A percentile compares a stretch with the other conserved stretches of the same genome.
Evolutionary conservation across 768 basidiomycete species (phyloP).

Genomic region (Tylopilus plumbeoviolaceoides): DNA sequence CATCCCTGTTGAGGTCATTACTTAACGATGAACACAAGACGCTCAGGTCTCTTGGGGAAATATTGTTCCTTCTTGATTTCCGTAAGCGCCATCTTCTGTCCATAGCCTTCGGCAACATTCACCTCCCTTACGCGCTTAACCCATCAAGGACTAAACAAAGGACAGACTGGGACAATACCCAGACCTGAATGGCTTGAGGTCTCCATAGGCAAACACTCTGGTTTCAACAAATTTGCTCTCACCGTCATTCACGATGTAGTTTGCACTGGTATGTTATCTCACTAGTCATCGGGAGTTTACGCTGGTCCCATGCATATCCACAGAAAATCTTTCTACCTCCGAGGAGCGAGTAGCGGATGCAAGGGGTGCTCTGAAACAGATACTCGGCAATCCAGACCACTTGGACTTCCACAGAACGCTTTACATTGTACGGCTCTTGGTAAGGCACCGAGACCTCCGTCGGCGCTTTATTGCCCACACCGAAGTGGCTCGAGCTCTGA

Average conservation of each 20-base stretch:
- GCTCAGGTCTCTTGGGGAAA: neutral
- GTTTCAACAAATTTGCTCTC: neutral
- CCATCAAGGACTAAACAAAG: neutral
- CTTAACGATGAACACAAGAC: neutral
- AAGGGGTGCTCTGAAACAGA: neutral
- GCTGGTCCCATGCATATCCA: neutral
- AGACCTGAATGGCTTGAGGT: neutral
- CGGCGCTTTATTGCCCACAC: neutral
- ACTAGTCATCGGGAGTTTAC: too few relatives aligned
- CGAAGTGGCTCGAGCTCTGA: neutral
- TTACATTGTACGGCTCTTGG: neutral
- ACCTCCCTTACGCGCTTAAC: neutral
- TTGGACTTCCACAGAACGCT: neutral
- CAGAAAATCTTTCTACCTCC: neutral
- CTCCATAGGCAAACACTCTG: neutral
- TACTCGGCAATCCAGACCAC: neutral
- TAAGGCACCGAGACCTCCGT: neutral
- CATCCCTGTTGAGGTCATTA: neutral
- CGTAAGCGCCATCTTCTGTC: neutral
- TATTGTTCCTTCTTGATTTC: constrained; percentile 5
- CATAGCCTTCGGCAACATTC: neutral
- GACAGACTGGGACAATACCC: neutral
- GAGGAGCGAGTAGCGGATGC: neutral
- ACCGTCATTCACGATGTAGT: neutral
- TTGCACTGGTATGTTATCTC: neutral